Evolutionary conservation across 2,329 filamentous ascomycete species (phyloP).

Genomic region (Pseudocercospora musae): DNA sequence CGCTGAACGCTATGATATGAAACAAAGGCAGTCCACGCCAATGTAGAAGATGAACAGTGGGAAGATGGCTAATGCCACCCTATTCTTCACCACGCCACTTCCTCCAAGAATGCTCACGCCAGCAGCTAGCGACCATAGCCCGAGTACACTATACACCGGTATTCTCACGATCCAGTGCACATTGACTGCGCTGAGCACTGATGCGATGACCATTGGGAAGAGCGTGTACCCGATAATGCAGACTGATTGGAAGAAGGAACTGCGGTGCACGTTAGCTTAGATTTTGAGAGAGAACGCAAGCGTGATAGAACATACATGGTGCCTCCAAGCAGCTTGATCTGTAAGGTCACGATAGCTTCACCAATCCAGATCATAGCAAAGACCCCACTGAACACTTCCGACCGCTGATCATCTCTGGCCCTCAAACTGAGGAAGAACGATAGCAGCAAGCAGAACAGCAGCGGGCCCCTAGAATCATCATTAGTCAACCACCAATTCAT

Average conservation of each 20-base stretch:
- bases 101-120: constrained; percentile 94
- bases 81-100: constrained; percentile 91
- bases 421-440: constrained; percentile 84
- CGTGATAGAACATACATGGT: constrained; percentile 76
- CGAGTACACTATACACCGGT: constrained; percentile 83
- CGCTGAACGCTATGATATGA: constrained; percentile 59
- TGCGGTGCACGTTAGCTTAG: constrained; percentile 43
- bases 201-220: constrained; percentile 92
- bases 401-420: constrained; percentile 74
- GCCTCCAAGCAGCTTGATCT: constrained; percentile 93
- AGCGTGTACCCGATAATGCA: constrained; percentile 98
- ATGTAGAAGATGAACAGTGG: constrained; percentile 94
- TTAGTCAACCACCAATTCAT: constrained; percentile 22
- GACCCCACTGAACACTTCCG: constrained; percentile 88
- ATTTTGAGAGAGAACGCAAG: not conserved
- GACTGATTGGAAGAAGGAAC: constrained; percentile 94
- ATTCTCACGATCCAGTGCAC: constrained; percentile 79
- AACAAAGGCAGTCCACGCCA: constrained; percentile 88
- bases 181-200: constrained; percentile 78
- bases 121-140: constrained; percentile 90
- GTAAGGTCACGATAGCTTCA: constrained; percentile 92
- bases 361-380: constrained; percentile 97
- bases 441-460: constrained; percentile 88
- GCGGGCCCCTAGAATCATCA: constrained; percentile 65
- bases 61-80: constrained; percentile 90